Conservation (phyloP, 805 yeast genomes). For the Spathaspora boniae region DNA sequence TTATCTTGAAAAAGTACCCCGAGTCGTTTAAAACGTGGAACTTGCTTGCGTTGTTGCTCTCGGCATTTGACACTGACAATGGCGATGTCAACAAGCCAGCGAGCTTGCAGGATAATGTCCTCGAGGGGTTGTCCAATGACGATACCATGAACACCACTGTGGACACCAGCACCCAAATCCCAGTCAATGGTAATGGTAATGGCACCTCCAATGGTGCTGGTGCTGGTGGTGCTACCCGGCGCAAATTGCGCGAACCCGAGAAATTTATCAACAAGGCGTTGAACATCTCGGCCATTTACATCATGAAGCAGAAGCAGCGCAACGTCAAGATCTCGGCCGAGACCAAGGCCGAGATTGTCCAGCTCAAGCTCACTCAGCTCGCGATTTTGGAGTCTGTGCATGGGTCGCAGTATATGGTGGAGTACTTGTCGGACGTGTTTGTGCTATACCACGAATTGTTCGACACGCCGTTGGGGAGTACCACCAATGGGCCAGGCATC, state of each 20-base stretch:
- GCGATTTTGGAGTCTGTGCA: conserved; percentile 61
- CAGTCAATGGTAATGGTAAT: conserved; percentile 3
- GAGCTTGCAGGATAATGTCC: conserved; percentile 1
- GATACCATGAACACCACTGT: too few relatives aligned
- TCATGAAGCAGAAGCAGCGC: conserved; percentile 24
- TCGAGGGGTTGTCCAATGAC: background rate
- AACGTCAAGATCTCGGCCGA: conserved; percentile 22
- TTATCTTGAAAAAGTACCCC: conserved; percentile 48
- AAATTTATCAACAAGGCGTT: conserved; percentile 54
- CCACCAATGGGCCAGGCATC: conserved; percentile 5
- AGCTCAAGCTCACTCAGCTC: conserved; percentile 72
- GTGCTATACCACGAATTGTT: conserved; percentile 53
- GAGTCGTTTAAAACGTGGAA: conserved; percentile 64
- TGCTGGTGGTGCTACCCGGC: background rate
- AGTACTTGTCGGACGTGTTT: conserved; percentile 64
- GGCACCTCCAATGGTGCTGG: conserved; percentile 3
- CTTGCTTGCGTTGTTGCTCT: conserved; percentile 57
- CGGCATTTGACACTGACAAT: conserved; percentile 50
- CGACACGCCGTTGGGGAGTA: conserved; percentile 15
- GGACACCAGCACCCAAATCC: background rate
- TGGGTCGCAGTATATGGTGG: conserved; percentile 58
- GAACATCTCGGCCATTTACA: conserved; percentile 37
- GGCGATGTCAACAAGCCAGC: conserved; percentile 13
- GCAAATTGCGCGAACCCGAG: conserved; percentile 42
- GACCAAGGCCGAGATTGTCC: conserved; percentile 50